A percentile compares a stretch with the other conserved stretches of the same genome.
Conservation (phyloP, 192 early-diverging fungal genomes). For the Cladochytrium replicatum region DNA sequence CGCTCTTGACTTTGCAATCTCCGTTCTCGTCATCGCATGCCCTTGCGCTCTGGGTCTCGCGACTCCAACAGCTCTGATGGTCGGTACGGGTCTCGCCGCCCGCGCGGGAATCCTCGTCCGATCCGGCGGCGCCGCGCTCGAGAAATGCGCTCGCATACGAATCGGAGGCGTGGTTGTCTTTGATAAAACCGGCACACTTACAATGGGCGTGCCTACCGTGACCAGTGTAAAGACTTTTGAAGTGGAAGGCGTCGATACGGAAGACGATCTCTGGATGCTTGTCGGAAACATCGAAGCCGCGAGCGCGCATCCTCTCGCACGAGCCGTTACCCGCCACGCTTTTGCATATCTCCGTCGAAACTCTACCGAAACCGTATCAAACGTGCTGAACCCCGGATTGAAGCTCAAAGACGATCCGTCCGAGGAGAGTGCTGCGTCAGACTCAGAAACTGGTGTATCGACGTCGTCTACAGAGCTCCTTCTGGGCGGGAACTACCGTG, state of each 20-base stretch:
- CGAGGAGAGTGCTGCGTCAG: no score
- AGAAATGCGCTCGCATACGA: conserved; percentile 52
- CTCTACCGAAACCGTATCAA: not conserved
- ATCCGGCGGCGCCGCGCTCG: conserved; percentile 64
- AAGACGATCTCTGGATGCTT: conserved; percentile 20
- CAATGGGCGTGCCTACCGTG: conserved; percentile 56
- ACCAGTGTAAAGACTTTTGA: conserved; percentile 18
- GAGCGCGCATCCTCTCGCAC: conserved; percentile 64
- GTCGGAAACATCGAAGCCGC: conserved; percentile 18
- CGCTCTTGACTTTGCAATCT: conserved; percentile 44
- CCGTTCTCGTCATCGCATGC: conserved; percentile 62
- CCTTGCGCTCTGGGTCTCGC: conserved; percentile 63
- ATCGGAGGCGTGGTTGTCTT: conserved; percentile 54
- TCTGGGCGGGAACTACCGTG: conserved; percentile 6
- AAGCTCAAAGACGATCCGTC: conserved; percentile 52
- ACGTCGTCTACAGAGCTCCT: no score
- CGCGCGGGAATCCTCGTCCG: conserved; percentile 55
- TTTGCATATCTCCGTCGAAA: conserved; percentile 1
- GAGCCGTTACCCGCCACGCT: conserved; percentile 36
- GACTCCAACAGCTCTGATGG: conserved; percentile 64
- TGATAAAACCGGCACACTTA: conserved; percentile 82
- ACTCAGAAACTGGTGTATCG: no score
- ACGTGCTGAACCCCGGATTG: conserved; percentile 58
- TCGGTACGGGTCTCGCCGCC: conserved; percentile 61
- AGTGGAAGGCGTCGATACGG: conserved; percentile 8